phyloP scores from a whole-genome alignment of 495 filamentous ascomycete species.

The Talaromyces stipitatus region DNA sequence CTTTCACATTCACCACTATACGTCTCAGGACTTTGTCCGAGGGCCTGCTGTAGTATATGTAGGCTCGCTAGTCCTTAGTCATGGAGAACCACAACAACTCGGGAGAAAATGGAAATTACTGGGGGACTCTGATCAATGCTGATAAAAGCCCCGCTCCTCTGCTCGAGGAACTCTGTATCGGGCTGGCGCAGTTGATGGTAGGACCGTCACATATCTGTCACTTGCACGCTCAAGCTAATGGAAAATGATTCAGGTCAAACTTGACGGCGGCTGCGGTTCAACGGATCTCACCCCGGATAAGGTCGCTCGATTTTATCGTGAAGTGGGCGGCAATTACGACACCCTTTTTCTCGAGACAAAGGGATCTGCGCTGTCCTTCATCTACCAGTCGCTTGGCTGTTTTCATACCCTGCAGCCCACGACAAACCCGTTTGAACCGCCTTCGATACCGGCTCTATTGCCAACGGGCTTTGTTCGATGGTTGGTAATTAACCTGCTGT shows the following conservation, averaged over 20 bases:
- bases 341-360: conserved; percentile 76
- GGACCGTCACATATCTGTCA: conserved; percentile 22
- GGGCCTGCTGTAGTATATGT: background rate
- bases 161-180: conserved; percentile 69
- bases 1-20: background rate
- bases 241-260: conserved; percentile 36
- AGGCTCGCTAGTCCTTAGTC: background rate
- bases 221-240: background rate
- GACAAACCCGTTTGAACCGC: conserved; percentile 61
- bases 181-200: conserved; percentile 78
- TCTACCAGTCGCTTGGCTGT: conserved; percentile 87
- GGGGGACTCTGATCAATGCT: conserved; percentile 75
- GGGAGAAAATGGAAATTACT: conserved; percentile 24
- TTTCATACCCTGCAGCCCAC: conserved; percentile 69
- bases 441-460: conserved; percentile 75
- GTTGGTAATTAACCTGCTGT: conserved; percentile 86
- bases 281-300: conserved; percentile 69
- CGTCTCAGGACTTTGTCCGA: background rate
- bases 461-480: conserved; percentile 80
- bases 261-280: conserved; percentile 51
- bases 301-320: conserved; percentile 80
- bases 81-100: background rate
- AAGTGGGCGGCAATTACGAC: conserved; percentile 86
- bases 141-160: conserved; percentile 70
- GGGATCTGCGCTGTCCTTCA: conserved; percentile 67